A percentile compares a stretch with the other conserved stretches of the same genome.
These are phyloP conservation scores for Sindora glabra DNA, from an alignment of 306 rosid species.

Conservation along the genomic window DNA sequence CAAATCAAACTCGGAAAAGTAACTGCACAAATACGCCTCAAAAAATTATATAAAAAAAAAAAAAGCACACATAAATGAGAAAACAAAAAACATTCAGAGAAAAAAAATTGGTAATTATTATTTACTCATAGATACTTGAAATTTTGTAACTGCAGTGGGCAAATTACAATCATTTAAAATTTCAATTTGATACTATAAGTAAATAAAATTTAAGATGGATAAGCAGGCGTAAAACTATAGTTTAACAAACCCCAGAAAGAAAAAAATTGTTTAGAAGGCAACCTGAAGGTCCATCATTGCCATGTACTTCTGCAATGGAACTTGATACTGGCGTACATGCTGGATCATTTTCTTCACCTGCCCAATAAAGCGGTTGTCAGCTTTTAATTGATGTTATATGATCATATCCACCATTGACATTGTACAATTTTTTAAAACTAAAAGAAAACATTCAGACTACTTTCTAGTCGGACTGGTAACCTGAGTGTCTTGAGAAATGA, in stretches of 20 bases:
- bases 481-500: conserved; percentile 76
- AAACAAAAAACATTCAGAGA: too few relatives aligned
- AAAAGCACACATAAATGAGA: too few relatives aligned
- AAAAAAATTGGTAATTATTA: too few relatives aligned
- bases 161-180: not conserved
- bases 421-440: not conserved
- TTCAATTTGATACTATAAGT: not conserved
- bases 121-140: too few relatives aligned
- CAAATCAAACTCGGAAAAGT: conserved; percentile 4
- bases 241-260: not conserved
- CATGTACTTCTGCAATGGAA: conserved; percentile 83
- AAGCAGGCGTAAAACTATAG: not conserved
- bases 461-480: conserved; percentile 27
- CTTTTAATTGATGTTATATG: not conserved
- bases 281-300: conserved; percentile 99
- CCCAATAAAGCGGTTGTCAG: conserved; percentile 5
- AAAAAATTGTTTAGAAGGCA: not conserved
- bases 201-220: not conserved
- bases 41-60: too few relatives aligned
- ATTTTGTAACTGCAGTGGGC: too few relatives aligned
- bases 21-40: too few relatives aligned
- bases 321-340: conserved; percentile 66
- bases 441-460: not conserved
- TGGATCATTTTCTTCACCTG: conserved; percentile 83
- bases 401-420: not conserved